These are phyloP conservation scores for Skeletonema potamos DNA, from an alignment of 108 stramenopile species.

Conservation along the genomic window DNA sequence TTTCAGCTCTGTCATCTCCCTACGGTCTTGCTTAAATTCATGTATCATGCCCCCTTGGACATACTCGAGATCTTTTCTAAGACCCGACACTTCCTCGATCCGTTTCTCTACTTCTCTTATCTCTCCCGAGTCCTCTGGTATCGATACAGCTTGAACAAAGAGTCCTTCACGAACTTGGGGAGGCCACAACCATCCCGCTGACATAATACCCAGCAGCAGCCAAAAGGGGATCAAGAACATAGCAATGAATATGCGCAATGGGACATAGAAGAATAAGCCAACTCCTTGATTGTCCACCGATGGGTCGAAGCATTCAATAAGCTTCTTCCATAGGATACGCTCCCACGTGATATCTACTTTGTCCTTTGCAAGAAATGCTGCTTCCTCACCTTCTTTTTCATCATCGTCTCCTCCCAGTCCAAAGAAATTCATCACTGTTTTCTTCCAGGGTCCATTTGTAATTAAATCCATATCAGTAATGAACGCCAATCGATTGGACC, in stretches of 20 bases:
- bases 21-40: conserved; percentile 65
- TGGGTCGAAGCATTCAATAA: conserved; percentile 65
- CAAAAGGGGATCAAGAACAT: conserved; percentile 75
- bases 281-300: conserved; percentile 59
- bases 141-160: conserved; percentile 72
- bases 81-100: conserved; percentile 57
- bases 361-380: not conserved
- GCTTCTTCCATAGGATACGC: conserved; percentile 54
- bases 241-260: conserved; percentile 52
- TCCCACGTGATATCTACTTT: conserved; percentile 30
- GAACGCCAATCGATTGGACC: conserved; percentile 82
- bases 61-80: conserved; percentile 51
- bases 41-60: conserved; percentile 57
- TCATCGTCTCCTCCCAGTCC: conserved; percentile 14
- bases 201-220: conserved; percentile 64
- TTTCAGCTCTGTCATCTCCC: conserved; percentile 65
- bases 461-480: conserved; percentile 71
- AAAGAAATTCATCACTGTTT: conserved; percentile 22
- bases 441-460: conserved; percentile 43
- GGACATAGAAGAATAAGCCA: conserved; percentile 53
- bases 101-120: conserved; percentile 41
- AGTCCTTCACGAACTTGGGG: conserved; percentile 82
- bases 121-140: conserved; percentile 57
- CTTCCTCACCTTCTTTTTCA: conserved; percentile 15
- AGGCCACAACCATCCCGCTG: conserved; percentile 82